Conservation (phyloP, 2,329 filamentous ascomycete genomes). For the Fusarium veterinarium region DNA sequence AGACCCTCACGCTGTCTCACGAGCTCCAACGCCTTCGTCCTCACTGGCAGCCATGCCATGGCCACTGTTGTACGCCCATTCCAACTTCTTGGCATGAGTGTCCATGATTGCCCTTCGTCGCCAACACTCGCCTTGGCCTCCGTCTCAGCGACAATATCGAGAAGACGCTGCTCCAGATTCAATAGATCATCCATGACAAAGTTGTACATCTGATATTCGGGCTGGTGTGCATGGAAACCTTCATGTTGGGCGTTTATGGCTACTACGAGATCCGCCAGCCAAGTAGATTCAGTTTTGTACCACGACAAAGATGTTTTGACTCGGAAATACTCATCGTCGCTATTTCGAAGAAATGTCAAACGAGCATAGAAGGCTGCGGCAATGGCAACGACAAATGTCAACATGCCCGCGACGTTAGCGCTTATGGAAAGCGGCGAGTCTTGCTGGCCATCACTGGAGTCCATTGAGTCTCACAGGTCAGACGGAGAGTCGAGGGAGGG, state of each 20-base stretch:
- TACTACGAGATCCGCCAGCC: conserved; percentile 56
- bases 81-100: conserved; percentile 53
- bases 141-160: conserved; percentile 58
- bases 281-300: conserved; percentile 62
- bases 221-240: conserved; percentile 40
- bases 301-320: conserved; percentile 60
- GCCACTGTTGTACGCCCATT: conserved; percentile 53
- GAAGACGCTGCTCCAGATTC: conserved; percentile 56
- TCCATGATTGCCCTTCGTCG: conserved; percentile 49
- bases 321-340: conserved; percentile 59
- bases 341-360: conserved; percentile 58
- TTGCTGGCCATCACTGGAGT: conserved; percentile 36
- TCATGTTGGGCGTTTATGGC: conserved; percentile 45
- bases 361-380: conserved; percentile 57
- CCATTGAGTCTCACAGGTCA: conserved; percentile 36
- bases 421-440: conserved; percentile 60
- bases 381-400: conserved; percentile 61
- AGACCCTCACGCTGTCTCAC: conserved; percentile 59
- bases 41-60: conserved; percentile 58
- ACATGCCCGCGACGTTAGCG: conserved; percentile 57
- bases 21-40: conserved; percentile 58
- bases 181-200: conserved; percentile 61
- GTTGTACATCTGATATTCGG: conserved; percentile 60
- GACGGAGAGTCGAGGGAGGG: too few species aligned
- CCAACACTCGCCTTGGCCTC: conserved; percentile 48